These are phyloP conservation scores for Dryas drummondii DNA, from an alignment of 306 rosid genomes.

Conservation along the genomic window DNA sequence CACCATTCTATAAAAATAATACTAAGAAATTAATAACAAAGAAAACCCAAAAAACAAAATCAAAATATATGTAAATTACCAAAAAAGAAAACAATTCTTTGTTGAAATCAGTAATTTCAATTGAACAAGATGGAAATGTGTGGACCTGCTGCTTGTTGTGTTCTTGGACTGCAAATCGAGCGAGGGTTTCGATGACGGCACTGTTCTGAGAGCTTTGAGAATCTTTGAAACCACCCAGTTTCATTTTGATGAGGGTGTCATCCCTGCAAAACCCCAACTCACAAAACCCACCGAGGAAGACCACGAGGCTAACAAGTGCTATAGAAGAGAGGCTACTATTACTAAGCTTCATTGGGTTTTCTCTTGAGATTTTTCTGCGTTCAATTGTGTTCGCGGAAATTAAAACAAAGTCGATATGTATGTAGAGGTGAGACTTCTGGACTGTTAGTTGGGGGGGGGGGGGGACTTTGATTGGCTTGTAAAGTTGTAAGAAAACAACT, in stretches of 20 bases:
- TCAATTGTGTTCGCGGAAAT: too few relatives aligned
- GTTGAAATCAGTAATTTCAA: not conserved
- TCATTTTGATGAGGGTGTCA: slow-evolving; percentile 14
- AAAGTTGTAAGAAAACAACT: too few relatives aligned
- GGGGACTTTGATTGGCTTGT: too few relatives aligned
- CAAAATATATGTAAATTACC: not conserved
- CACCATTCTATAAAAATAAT: slow-evolving; percentile 30
- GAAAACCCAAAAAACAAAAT: not conserved
- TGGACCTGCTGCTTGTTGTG: slow-evolving; percentile 48
- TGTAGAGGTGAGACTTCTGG: too few relatives aligned
- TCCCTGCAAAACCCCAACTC: slow-evolving; percentile 31
- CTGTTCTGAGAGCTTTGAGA: slow-evolving; percentile 25
- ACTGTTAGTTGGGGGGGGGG: too few relatives aligned
- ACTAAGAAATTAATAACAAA: not conserved
- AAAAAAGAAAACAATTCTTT: not conserved
- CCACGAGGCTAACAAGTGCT: slow-evolving; percentile 2
- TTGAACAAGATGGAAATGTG: not conserved
- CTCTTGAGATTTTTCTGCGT: too few relatives aligned
- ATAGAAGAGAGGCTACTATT: not conserved
- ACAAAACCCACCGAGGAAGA: slow-evolving; percentile 25
- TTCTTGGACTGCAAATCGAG: slow-evolving; percentile 52
- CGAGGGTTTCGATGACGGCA: slow-evolving; percentile 37
- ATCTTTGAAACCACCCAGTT: slow-evolving; percentile 29
- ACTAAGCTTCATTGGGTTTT: too few relatives aligned
- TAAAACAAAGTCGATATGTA: too few relatives aligned